Evolutionary conservation across 2,329 filamentous ascomycete species (phyloP), one percentile per base, ranked within the genome.

Genomic region (Cylindrodendrum hubeiense): DNA sequence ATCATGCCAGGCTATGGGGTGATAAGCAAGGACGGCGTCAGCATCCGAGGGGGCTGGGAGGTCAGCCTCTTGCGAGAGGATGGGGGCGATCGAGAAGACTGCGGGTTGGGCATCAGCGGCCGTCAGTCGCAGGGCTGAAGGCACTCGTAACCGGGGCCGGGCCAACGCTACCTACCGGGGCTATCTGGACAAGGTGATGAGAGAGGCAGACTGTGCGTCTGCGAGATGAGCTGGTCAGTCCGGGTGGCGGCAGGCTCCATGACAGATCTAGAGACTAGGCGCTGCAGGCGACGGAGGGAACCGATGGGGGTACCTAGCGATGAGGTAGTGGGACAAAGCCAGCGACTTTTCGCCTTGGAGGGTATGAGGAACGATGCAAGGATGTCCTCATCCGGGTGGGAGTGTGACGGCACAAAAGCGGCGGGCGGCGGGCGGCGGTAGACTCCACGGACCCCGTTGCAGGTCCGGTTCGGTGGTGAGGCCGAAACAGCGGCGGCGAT

Each of bases 121-220:
- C 67, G 64, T 67, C 67, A 60, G 49, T 68, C 62, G 70, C 68
- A 65, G 62, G 61, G 69, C 63, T 69, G 64, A 70, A 46, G 51
- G 67, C 49, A 66, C 65, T 63, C 52, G 56, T 63, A 53, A 68
- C 39, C 41, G 54, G 63, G 50, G 55, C 47, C 47, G 47, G 47
- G 52, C 61, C 57, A 67, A 65, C 57, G 59, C 56, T 65, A 52
- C 61, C 58, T 66, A 52, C 61, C 60, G 46, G 71, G 65, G 50
- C 54, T 55, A 47, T 65, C 58, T 44, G 53, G 47, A 46, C 9
- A 52, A 63, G 65, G 61, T 67, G 68, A 73, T 44, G 60, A 59
- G 56, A 76, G 73, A 59, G 74, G 72, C 67, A 78, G 72, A 70
- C 75, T 74, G 70, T 72, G 74, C 75, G 75, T 75, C 76, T 77